phyloP scores from a whole-genome alignment of 306 rosid genomes.

The Prunus campanulata region DNA sequence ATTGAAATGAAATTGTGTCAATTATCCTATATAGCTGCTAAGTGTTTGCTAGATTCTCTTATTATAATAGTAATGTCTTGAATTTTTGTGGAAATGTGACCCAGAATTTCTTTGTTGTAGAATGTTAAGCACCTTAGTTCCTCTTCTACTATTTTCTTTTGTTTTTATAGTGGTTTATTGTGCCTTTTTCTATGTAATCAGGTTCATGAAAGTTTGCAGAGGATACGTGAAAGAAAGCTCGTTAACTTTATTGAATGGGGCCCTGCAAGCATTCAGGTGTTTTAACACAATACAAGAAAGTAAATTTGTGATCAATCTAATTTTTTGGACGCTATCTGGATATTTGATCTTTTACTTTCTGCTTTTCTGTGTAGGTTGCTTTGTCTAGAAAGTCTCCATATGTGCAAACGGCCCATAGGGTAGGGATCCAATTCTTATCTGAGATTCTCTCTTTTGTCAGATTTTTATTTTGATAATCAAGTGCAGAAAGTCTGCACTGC shows the following conservation, averaged over 20 bases:
- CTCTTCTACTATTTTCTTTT: neutral
- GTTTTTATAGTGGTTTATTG: neutral
- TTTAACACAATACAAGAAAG: conserved; percentile 20
- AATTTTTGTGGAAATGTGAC: neutral
- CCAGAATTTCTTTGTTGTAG: neutral
- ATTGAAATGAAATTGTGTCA: neutral
- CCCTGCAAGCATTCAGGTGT: conserved; percentile 98
- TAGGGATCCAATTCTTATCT: conserved; percentile 26
- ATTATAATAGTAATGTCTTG: neutral
- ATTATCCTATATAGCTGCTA: neutral
- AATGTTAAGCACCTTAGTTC: neutral
- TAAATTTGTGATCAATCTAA: conserved; percentile 9
- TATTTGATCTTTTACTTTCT: conserved; percentile 11
- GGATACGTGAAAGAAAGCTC: conserved; percentile 97
- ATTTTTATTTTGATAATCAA: neutral
- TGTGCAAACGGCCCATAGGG: conserved; percentile 97
- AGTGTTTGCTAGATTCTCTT: neutral
- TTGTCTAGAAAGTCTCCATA: conserved; percentile 97
- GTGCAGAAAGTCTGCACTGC: too few species aligned
- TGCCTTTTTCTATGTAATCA: conserved; percentile 30
- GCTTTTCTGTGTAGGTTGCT: conserved; percentile 64
- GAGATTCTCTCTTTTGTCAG: neutral
- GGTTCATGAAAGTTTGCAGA: conserved; percentile 99
- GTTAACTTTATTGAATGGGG: conserved; percentile 99
- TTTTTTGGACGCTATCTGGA: conserved; percentile 8